Evolutionary conservation across 2,329 filamentous ascomycete species (phyloP), one percentile per base, ranked within the genome.

Genomic region (Beauveria bassiana): DNA sequence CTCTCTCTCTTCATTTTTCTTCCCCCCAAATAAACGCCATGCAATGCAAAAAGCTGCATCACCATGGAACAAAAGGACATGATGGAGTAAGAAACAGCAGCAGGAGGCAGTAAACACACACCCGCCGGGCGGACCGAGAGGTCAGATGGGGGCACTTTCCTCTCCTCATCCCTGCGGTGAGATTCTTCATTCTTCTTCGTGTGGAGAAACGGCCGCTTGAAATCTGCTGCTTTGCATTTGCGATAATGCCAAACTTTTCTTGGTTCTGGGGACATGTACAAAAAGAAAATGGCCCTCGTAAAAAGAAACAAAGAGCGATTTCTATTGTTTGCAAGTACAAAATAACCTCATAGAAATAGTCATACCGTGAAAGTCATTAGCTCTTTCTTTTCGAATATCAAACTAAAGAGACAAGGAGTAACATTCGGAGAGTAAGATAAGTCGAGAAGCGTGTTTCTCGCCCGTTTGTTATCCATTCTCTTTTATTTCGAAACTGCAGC

Each of bases 401-500:
- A 45, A 28, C 22, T 22, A 45, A 24, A 28, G 46, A 34, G 22
- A 45, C 12, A 24, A 43, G 9, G 40, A n/a, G 9, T 18, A 51
- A 34, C 26, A 16, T 16, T 38, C 34, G 34, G 12, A 38, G 34
- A 38, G 34, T 14, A 10, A 38, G 5, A 16, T 16, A 38, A 38
- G 34, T 5, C 34, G 34, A 38, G 34, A 38, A 38, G 12, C 34
- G 1, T 38, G 34, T 38, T 5, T 38, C 18, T 43, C 42, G 42
- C 42, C 34, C 5, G 2, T 2, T 43, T 45, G 18, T 9, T 14
- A 22, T 46, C 46, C n/a, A 3, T 14, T 14, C 18, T 43, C 26
- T 63, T 66, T 66, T 81, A 82, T 72, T 82, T 81, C 64, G 81
- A 80, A 63, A 86, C 79, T 58, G 83, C 83, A n/a, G 83, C 81